These are phyloP conservation scores for Aleurites moluccanus DNA, from an alignment of 441 rosid species.

Conservation along the genomic window DNA sequence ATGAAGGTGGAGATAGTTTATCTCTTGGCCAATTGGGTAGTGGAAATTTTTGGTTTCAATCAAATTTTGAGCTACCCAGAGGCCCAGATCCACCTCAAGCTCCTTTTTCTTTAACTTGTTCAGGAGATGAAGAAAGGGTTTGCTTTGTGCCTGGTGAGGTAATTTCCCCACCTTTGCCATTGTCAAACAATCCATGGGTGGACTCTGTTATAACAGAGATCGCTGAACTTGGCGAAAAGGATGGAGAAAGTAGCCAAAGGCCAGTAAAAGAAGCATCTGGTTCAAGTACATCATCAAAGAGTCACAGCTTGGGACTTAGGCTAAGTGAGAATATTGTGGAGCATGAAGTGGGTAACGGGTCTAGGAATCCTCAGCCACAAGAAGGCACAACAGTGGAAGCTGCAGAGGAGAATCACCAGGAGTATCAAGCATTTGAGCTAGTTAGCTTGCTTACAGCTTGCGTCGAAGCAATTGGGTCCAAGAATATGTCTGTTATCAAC, in stretches of 20 bases:
- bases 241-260: constrained; percentile 55
- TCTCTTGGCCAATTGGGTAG: constrained; percentile 44
- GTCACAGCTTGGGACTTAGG: constrained; percentile 54
- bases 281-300: constrained; percentile 78
- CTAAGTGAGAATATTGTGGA: constrained; percentile 42
- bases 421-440: constrained; percentile 68
- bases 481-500: constrained; percentile 58
- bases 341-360: constrained; percentile 56
- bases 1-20: constrained; percentile 40
- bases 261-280: constrained; percentile 68
- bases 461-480: constrained; percentile 79
- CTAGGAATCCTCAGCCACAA: constrained; percentile 47
- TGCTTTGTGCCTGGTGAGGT: constrained; percentile 73
- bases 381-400: constrained; percentile 39
- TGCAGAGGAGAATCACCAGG: constrained; percentile 43
- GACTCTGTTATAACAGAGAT: constrained; percentile 69
- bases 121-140: constrained; percentile 67
- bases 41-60: constrained; percentile 74
- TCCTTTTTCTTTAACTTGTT: constrained; percentile 73
- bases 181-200: constrained; percentile 74
- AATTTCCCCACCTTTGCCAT: constrained; percentile 61
- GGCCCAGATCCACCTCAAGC: constrained; percentile 41
- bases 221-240: constrained; percentile 68
- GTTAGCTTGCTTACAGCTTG: constrained; percentile 65
- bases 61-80: constrained; percentile 38